These are phyloP conservation scores for Pichia sp. DNA, from an alignment of 1,139 yeast genomes.

Conservation along the genomic window DNA sequence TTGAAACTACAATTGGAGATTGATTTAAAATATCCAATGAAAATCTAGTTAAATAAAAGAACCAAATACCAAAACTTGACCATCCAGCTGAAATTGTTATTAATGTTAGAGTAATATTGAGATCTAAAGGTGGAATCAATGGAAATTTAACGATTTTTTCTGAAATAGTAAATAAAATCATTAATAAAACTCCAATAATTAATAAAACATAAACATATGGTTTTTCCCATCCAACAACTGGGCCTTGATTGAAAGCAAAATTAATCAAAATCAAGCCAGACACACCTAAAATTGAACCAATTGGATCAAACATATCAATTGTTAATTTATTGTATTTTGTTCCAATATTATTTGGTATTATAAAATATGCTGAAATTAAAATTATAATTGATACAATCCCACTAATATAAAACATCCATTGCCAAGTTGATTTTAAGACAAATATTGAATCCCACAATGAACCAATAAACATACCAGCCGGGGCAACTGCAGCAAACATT, in stretches of 20 bases:
- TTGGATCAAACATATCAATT: slow-evolving; percentile 35
- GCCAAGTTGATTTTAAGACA: slow-evolving; percentile 44
- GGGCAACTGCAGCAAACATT: slow-evolving; percentile 54
- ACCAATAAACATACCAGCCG: slow-evolving; percentile 50
- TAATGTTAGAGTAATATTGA: slow-evolving; percentile 41
- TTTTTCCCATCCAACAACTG: slow-evolving; percentile 49
- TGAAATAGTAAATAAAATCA: slow-evolving; percentile 23
- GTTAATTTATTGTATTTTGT: slow-evolving; percentile 13
- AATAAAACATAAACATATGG: slow-evolving; percentile 46
- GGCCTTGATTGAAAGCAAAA: slow-evolving; percentile 59
- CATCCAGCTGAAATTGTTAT: slow-evolving; percentile 51
- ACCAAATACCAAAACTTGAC: slow-evolving; percentile 58
- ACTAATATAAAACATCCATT: slow-evolving; percentile 49
- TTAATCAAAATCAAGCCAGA: slow-evolving; percentile 45
- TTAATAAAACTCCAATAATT: slow-evolving; percentile 39
- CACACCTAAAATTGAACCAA: slow-evolving; percentile 44
- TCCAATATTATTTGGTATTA: slow-evolving; percentile 37
- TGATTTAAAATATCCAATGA: slow-evolving; percentile 18
- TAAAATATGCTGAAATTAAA: slow-evolving; percentile 32
- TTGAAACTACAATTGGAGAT: slow-evolving; percentile 35
- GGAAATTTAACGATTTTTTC: slow-evolving; percentile 32
- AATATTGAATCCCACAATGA: slow-evolving; percentile 42
- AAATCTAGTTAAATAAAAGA: slow-evolving; percentile 34
- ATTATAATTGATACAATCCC: slow-evolving; percentile 35
- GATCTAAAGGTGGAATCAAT: slow-evolving; percentile 35